Percentiles rank a stretch among this genome's conserved stretches.
Evolutionary conservation across 768 basidiomycete genomes (phyloP).

Genomic region (Hydnomerulius pinastri): DNA sequence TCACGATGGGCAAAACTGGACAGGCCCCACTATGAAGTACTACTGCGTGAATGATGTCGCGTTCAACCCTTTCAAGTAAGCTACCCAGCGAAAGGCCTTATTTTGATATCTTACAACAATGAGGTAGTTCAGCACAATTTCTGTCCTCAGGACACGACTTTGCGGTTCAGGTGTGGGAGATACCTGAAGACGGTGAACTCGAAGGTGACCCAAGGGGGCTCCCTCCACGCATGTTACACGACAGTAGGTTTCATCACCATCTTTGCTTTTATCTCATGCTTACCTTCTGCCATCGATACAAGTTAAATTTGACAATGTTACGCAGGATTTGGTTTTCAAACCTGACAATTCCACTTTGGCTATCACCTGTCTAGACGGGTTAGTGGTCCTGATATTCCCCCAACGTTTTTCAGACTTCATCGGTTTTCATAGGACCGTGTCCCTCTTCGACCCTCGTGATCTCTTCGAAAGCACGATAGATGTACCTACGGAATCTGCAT

Average conservation of each 20-base stretch:
- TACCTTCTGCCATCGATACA: constrained; percentile 7
- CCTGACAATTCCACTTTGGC: constrained; percentile 43
- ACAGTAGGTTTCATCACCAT: constrained; percentile 15
- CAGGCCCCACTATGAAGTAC: constrained; percentile 39
- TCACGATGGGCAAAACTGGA: not conserved
- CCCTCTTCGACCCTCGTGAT: constrained; percentile 20
- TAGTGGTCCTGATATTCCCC: constrained; percentile 5
- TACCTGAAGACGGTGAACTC: constrained; percentile 23
- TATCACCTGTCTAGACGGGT: constrained; percentile 31
- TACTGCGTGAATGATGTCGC: constrained; percentile 59
- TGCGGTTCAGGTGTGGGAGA: constrained; percentile 44
- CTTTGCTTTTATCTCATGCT: not conserved
- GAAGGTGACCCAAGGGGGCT: constrained; percentile 3
- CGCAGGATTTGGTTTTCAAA: constrained; percentile 48
- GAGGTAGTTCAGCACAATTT: constrained; percentile 39
- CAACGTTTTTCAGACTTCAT: not conserved
- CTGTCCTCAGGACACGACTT: constrained; percentile 52
- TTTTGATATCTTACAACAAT: constrained; percentile 6
- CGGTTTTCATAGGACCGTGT: constrained; percentile 20
- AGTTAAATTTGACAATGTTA: constrained; percentile 30
- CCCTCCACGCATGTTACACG: constrained; percentile 10
- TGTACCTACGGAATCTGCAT: constrained; percentile 12
- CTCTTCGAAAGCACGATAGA: constrained; percentile 22
- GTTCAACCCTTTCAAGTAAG: constrained; percentile 52
- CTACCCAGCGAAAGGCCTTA: not conserved